Base-by-base conservation (phyloP, 345 rosid genomes). In the Corchorus olitorius region DNA sequence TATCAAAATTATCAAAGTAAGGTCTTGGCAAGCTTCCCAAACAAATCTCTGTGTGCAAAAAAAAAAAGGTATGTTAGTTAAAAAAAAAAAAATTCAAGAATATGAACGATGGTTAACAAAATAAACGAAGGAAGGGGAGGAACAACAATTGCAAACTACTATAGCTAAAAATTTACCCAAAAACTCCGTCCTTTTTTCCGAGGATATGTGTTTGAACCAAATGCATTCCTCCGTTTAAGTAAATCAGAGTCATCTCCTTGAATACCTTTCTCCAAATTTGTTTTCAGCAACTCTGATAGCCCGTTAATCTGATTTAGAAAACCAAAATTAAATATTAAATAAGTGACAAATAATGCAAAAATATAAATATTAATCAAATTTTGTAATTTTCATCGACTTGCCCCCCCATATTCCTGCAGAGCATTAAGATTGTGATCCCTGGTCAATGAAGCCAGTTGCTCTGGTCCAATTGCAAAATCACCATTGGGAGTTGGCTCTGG, bases 191-290 rank as follows among this genome's bases (percentile, higher is more conserved):
- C 98, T 79, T 94, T 96, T 79, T 91, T 94, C 60, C 69, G 89
- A 50, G 99, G 99, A 83, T 96, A 96, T 48, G 97, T 92, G 84
- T 96, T 96, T 71, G 97, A 84, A 61, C 99, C 99, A 90, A 89
- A 96, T 72, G 75, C 84, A 77, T 77, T 84, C 81, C 76, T 87
- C 74, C 97, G 88, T 71, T 86, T 88, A 72, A 82, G 64, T 76
- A 92, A 77, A 80, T 93, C 99, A 58, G 75, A 81, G 76, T 91
- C 97, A 78, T 91, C 97, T 62, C 90, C 97, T 50, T 20, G 65
- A 73, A 92, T 86, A 56, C 99, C 99, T 73, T 85, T 88, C 46
- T 91, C 94, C 74, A 91, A 77, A 85, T 87, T 90, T 79, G 97
- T 90, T 85, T 88, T 93, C 78, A 96, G 81, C 81, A 83, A 60